Evolutionary conservation across 2,329 filamentous ascomycete species (phyloP).

Genomic region (Ascosphaera pollenicola): DNA sequence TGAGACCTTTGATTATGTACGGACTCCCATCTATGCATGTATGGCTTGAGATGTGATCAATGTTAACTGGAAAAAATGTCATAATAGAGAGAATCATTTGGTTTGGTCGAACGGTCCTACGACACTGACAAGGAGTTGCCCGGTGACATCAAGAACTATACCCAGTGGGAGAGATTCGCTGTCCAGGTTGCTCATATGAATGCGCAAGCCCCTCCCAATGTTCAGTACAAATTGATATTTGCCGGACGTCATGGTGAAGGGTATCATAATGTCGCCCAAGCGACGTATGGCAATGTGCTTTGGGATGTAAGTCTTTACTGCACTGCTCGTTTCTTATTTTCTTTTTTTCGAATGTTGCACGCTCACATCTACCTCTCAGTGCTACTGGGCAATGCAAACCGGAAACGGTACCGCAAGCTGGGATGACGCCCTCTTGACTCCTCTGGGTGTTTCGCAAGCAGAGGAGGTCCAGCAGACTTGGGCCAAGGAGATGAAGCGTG

Average conservation of each 20-base stretch:
- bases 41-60: too few species aligned
- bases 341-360: too few species aligned
- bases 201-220: slow-evolving; percentile 12
- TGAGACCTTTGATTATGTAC: slow-evolving; percentile 26
- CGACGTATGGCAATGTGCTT: slow-evolving; percentile 32
- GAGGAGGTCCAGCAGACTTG: slow-evolving; percentile 23
- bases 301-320: slow-evolving; percentile 34
- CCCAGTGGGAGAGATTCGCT: slow-evolving; percentile 33
- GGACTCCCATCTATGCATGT: slow-evolving; percentile 4
- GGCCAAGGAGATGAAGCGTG: slow-evolving; percentile 21
- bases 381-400: slow-evolving; percentile 36
- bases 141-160: slow-evolving; percentile 13
- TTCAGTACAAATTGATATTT: slow-evolving; percentile 33
- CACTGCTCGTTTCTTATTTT: not conserved
- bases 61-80: not conserved
- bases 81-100: slow-evolving; percentile 20
- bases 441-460: slow-evolving; percentile 30
- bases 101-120: slow-evolving; percentile 26
- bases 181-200: slow-evolving; percentile 27
- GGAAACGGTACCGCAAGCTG: slow-evolving; percentile 33
- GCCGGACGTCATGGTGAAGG: slow-evolving; percentile 40
- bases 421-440: slow-evolving; percentile 36
- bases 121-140: slow-evolving; percentile 15
- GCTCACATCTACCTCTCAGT: slow-evolving; percentile 11
- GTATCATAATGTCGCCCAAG: slow-evolving; percentile 37